A percentile compares a stretch with the other conserved stretches of the same genome.
Evolutionary conservation across 2,329 filamentous ascomycete species (phyloP).

Genomic region (Emericellopsis cladophorae): DNA sequence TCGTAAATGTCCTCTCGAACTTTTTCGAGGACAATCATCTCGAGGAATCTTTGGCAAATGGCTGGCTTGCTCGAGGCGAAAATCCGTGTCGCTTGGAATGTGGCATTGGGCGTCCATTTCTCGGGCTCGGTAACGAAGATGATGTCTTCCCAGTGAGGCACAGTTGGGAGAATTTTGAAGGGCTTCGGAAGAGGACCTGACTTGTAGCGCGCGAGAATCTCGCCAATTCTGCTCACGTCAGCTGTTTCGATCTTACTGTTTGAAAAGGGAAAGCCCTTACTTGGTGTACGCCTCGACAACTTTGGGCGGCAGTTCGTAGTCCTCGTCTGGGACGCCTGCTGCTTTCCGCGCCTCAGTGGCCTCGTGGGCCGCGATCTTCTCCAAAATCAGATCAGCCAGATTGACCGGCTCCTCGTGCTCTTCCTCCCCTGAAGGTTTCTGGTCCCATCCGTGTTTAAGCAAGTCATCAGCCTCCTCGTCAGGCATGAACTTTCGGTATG

Average conservation of each 20-base stretch:
- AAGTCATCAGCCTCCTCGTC: constrained; percentile 54
- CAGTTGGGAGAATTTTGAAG: constrained; percentile 89
- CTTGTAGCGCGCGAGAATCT: constrained; percentile 85
- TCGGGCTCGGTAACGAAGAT: constrained; percentile 76
- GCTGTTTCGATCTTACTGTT: neutral
- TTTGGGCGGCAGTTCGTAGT: constrained; percentile 77
- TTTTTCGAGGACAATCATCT: constrained; percentile 73
- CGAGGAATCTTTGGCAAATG: constrained; percentile 74
- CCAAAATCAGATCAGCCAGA: constrained; percentile 81
- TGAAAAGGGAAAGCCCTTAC: constrained; percentile 25
- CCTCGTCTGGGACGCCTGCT: constrained; percentile 54
- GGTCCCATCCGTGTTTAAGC: constrained; percentile 50
- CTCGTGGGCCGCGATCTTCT: constrained; percentile 90
- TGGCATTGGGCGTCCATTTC: constrained; percentile 58
- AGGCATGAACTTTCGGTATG: constrained; percentile 83
- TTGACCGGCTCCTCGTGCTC: constrained; percentile 52
- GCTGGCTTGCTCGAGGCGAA: constrained; percentile 77
- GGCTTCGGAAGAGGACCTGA: constrained; percentile 94
- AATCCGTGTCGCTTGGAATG: constrained; percentile 81
- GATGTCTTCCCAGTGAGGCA: constrained; percentile 84
- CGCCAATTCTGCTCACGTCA: constrained; percentile 49
- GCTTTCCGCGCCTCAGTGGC: constrained; percentile 39
- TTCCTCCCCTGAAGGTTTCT: constrained; percentile 28
- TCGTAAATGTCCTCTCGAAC: constrained; percentile 93
- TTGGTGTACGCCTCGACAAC: constrained; percentile 91